Conservation (phyloP, 2,329 filamentous ascomycete genomes). For the Plenodomus lindquistii region DNA sequence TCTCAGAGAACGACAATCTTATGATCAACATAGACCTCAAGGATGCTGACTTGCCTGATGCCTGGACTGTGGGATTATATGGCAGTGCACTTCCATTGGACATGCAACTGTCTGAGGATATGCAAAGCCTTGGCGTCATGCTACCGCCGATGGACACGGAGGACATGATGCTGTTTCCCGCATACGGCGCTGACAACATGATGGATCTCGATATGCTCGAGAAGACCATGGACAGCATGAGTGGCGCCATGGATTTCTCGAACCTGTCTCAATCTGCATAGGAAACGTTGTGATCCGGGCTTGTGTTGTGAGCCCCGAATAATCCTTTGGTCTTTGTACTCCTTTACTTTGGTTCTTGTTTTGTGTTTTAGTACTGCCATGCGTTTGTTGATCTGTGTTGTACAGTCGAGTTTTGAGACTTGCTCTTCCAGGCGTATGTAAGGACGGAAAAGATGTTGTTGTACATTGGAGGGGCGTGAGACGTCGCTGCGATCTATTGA, state of each 20-base stretch:
- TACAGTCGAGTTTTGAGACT: neutral
- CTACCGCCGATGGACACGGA: constrained; percentile 40
- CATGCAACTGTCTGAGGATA: constrained; percentile 35
- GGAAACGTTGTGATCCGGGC: no score
- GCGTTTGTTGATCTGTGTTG: neutral
- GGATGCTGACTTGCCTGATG: constrained; percentile 39
- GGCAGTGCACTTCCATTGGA: constrained; percentile 36
- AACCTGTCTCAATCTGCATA: neutral
- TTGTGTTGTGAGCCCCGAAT: no score
- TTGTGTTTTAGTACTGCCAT: neutral
- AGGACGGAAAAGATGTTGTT: no score
- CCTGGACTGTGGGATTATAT: constrained; percentile 32
- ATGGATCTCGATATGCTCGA: constrained; percentile 41
- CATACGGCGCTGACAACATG: constrained; percentile 28
- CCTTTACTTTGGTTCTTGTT: neutral
- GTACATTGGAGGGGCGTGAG: neutral
- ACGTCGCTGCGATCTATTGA: neutral
- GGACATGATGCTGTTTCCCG: constrained; percentile 41
- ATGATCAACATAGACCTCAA: constrained; percentile 45
- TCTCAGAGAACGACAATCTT: constrained; percentile 48
- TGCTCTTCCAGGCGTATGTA: no score
- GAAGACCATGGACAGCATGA: constrained; percentile 38
- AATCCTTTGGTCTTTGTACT: neutral
- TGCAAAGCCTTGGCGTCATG: constrained; percentile 34
- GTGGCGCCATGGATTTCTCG: constrained; percentile 16